Evolutionary conservation across 2,329 filamentous ascomycete species (phyloP).

Genomic region (Dichotomopilus funicola): DNA sequence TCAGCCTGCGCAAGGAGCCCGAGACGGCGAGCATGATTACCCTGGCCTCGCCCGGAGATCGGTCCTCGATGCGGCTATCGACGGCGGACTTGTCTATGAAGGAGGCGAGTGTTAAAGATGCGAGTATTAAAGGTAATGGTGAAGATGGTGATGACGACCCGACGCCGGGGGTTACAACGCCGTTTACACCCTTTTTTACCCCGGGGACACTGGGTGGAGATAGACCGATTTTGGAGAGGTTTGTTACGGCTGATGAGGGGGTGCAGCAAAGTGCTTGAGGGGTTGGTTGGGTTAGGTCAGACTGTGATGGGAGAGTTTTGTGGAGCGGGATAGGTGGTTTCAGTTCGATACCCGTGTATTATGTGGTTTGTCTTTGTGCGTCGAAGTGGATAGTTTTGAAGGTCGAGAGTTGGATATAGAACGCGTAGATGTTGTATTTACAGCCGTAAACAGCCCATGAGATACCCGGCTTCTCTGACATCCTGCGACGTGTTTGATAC

Average conservation of each 20-base stretch:
- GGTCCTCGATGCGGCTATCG: constrained; percentile 28
- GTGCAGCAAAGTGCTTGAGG: constrained; percentile 22
- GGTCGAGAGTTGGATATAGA: background rate
- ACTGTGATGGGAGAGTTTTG: background rate
- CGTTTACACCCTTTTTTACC: constrained; percentile 14
- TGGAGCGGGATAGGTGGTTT: background rate
- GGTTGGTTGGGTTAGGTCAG: background rate
- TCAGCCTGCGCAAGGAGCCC: constrained; percentile 58
- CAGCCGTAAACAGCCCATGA: no score
- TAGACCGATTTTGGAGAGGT: constrained; percentile 45
- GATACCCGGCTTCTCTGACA: no score
- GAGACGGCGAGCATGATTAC: constrained; percentile 67
- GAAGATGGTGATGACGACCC: background rate
- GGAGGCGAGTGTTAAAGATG: background rate
- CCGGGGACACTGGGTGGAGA: constrained; percentile 14
- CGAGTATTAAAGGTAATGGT: background rate
- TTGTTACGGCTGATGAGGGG: constrained; percentile 47
- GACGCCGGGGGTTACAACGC: background rate
- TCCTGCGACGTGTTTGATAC: background rate
- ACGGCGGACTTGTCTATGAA: constrained; percentile 23
- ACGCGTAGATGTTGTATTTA: background rate
- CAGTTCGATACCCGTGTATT: constrained; percentile 11
- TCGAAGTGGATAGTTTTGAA: background rate
- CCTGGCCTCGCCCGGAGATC: constrained; percentile 41
- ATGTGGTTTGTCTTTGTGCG: background rate